Evolutionary conservation across 2,329 filamentous ascomycete genomes (phyloP).

Genomic region (Pezicula radicicola): DNA sequence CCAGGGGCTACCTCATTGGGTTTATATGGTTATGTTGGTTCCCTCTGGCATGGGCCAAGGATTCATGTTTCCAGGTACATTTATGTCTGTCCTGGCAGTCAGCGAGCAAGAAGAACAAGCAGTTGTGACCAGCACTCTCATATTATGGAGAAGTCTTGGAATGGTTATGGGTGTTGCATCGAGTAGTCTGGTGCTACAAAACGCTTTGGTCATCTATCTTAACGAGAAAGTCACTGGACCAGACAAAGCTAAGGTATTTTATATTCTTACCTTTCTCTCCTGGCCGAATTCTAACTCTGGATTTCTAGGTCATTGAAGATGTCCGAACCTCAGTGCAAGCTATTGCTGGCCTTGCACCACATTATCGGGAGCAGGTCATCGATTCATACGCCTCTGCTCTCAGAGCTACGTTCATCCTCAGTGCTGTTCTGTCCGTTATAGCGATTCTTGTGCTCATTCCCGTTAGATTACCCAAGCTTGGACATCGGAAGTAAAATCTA

Average conservation of each 20-base stretch:
- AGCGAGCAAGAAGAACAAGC: conserved; percentile 61
- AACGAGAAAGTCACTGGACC: conserved; percentile 53
- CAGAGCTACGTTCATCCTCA: conserved; percentile 38
- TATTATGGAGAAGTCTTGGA: conserved; percentile 69
- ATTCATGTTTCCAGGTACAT: conserved; percentile 61
- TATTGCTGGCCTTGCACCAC: conserved; percentile 38
- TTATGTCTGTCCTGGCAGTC: conserved; percentile 60
- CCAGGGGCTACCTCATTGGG: conserved; percentile 45
- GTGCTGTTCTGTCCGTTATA: conserved; percentile 43
- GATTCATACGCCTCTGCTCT: conserved; percentile 51
- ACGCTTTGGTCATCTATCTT: conserved; percentile 60
- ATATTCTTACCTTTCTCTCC: not conserved
- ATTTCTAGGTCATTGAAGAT: conserved; percentile 40
- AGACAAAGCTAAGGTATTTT: conserved; percentile 44
- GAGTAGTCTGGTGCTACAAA: conserved; percentile 72
- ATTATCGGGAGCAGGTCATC: conserved; percentile 53
- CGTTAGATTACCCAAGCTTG: conserved; percentile 52
- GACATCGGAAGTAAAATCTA: conserved; percentile 33
- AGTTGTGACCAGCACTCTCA: conserved; percentile 66
- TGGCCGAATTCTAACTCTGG: conserved; percentile 37
- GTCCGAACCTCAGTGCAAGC: conserved; percentile 55
- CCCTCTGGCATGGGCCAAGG: conserved; percentile 57
- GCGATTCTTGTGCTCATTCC: conserved; percentile 45
- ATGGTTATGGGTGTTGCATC: conserved; percentile 71
- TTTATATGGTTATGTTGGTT: conserved; percentile 55